Evolutionary conservation across 139 green algal species (phyloP), one percentile per base, ranked within the genome.

Genomic region (Tetradesmus lagerheimii): DNA sequence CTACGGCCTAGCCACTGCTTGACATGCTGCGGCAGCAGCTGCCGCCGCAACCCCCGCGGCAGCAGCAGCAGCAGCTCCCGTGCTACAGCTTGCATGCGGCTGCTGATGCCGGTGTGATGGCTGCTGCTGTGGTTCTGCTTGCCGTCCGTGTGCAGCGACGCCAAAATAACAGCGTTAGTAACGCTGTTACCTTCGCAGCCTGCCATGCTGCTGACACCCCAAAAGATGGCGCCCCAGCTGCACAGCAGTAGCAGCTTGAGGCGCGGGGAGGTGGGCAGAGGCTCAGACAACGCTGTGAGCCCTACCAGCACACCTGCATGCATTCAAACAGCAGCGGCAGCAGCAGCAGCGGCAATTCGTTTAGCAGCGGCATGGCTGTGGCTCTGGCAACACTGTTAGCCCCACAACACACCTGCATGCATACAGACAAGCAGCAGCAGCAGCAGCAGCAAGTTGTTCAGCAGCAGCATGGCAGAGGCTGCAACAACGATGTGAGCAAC

Each of bases 281-380:
- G 38, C 89, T 98, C 97, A 5, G 93, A 93, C 83, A 99, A 91
- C 0, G 93, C 97, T 39, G 97, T 25, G 85, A 98, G 76, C 0
- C 97, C 96, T 11, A 96, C 92, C 16, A 94, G 20, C 45, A 97
- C 96, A 25, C 92, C 93, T 91, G 91, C 45, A 86, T 39, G 67
- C 2, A 23, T 2, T 11, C 41, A 43, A 2, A 39, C 20, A 71
- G 79, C 67, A 66, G 34, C 80, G 57, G 77, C 57, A 31, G 15
- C 62, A 37, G 50, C 15, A 64, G 50, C 50, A 64, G 50, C 20
- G 12, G 43, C 3, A 45, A 29, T 11, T 25, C 23, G 34, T 74
- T 27, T 2, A 85, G 79, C 79, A 47, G 50, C 29, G 53, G 50
- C 50, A 27, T 64, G 50, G 53, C 38, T 82, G 9, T 39, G 9